These are phyloP conservation scores for Xylaria bambusicola DNA, from an alignment of 495 filamentous ascomycete species.

Conservation along the genomic window DNA sequence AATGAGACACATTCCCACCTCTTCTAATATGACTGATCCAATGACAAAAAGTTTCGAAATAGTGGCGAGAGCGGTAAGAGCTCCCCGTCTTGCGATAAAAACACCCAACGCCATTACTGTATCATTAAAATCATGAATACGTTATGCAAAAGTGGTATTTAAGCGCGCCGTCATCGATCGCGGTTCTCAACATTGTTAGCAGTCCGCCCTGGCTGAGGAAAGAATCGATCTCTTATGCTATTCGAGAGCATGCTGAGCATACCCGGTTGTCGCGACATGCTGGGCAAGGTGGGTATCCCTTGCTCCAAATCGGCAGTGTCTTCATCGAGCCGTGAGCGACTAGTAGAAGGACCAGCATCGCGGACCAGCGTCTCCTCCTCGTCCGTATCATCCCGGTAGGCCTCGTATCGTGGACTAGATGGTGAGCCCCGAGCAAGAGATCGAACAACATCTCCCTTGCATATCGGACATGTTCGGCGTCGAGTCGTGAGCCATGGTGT, in stretches of 20 bases:
- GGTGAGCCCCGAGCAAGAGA: slow-evolving; percentile 52
- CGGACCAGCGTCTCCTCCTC: slow-evolving; percentile 34
- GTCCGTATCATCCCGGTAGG: slow-evolving; percentile 53
- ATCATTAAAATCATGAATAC: slow-evolving; percentile 18
- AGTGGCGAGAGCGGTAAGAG: not conserved
- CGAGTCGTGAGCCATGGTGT: slow-evolving; percentile 98
- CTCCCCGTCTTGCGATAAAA: slow-evolving; percentile 1
- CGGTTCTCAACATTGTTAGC: slow-evolving; percentile 13
- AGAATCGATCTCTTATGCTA: slow-evolving; percentile 25
- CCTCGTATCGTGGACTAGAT: slow-evolving; percentile 48
- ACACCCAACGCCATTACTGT: slow-evolving; percentile 12
- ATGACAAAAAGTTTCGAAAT: not conserved
- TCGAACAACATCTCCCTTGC: slow-evolving; percentile 91
- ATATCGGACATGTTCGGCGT: slow-evolving; percentile 94
- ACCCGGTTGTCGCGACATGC: slow-evolving; percentile 22
- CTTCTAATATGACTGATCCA: not conserved
- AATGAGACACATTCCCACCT: not conserved
- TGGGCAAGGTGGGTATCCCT: slow-evolving; percentile 21
- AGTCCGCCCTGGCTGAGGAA: slow-evolving; percentile 7
- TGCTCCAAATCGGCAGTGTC: slow-evolving; percentile 34
- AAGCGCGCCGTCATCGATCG: slow-evolving; percentile 8
- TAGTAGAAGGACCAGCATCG: slow-evolving; percentile 25
- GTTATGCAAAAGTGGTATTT: slow-evolving; percentile 13
- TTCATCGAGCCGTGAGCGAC: slow-evolving; percentile 21
- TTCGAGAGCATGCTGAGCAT: slow-evolving; percentile 27